These are phyloP conservation scores for Bocquillonia castaneifolia DNA, from an alignment of 441 rosid genomes.

Conservation along the genomic window DNA sequence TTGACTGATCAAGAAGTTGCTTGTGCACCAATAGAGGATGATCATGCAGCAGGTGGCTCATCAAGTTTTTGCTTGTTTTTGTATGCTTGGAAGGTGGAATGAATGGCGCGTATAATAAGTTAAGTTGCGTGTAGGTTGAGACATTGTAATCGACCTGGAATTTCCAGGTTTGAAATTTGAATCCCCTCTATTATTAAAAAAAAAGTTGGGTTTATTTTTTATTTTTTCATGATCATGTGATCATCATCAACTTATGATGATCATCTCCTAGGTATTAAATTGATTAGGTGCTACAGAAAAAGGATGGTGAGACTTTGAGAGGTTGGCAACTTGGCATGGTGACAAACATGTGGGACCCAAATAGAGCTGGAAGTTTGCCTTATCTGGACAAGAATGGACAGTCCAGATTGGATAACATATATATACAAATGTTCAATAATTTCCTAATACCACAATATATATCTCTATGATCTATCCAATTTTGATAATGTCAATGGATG, in stretches of 20 bases:
- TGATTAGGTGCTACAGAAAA: not conserved
- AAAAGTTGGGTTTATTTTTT: no score
- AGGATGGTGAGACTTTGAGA: constrained; percentile 8
- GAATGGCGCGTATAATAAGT: constrained; percentile 1
- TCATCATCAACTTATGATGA: not conserved
- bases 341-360: constrained; percentile 33
- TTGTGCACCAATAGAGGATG: constrained; percentile 25
- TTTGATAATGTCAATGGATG: constrained; percentile 4
- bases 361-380: constrained; percentile 35
- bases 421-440: constrained; percentile 28
- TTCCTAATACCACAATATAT: constrained; percentile 21
- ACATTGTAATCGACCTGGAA: no score
- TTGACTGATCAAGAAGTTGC: constrained; percentile 22
- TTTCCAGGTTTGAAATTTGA: no score
- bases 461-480: constrained; percentile 21
- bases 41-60: constrained; percentile 24
- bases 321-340: constrained; percentile 20
- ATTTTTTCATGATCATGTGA: not conserved
- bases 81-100: constrained; percentile 62
- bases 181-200: no score
- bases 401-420: constrained; percentile 38
- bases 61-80: constrained; percentile 57
- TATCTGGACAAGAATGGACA: constrained; percentile 38
- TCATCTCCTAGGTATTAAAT: not conserved
- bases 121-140: no score